A percentile compares a stretch with the other conserved stretches of the same genome.
These are phyloP conservation scores for Aspergillus intermedius DNA, from an alignment of 2,329 filamentous ascomycete genomes.

Conservation along the genomic window DNA sequence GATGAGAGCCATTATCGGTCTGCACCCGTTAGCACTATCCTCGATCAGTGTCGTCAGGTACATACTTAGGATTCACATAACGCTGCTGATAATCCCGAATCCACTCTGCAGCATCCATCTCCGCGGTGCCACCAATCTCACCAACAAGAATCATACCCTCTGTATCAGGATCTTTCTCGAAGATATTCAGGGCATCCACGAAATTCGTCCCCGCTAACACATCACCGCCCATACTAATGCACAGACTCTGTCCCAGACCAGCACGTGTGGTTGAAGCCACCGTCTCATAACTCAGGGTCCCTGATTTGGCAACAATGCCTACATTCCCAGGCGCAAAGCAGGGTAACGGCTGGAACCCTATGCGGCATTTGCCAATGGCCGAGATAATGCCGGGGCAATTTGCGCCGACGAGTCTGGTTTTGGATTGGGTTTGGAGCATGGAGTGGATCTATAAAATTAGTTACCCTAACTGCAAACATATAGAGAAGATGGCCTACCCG, in stretches of 20 bases:
- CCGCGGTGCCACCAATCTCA: slow-evolving; percentile 63
- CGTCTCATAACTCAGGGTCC: slow-evolving; percentile 73
- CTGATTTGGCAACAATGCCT: slow-evolving; percentile 73
- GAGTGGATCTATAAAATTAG: slow-evolving; percentile 51
- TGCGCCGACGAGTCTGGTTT: slow-evolving; percentile 68
- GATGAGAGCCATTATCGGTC: slow-evolving; percentile 66
- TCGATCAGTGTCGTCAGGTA: slow-evolving; percentile 5
- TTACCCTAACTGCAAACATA: not conserved
- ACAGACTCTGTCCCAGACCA: slow-evolving; percentile 70
- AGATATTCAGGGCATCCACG: slow-evolving; percentile 61
- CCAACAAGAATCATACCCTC: slow-evolving; percentile 67
- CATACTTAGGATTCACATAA: slow-evolving; percentile 57
- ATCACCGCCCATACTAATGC: slow-evolving; percentile 72
- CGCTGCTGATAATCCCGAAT: slow-evolving; percentile 59
- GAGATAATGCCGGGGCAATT: slow-evolving; percentile 77
- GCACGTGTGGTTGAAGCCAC: slow-evolving; percentile 66
- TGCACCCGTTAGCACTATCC: slow-evolving; percentile 25
- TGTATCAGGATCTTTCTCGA: slow-evolving; percentile 61
- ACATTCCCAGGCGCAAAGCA: slow-evolving; percentile 64
- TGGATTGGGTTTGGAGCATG: slow-evolving; percentile 64
- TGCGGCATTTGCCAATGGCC: slow-evolving; percentile 61
- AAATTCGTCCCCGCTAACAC: slow-evolving; percentile 68
- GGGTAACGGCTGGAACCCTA: slow-evolving; percentile 70
- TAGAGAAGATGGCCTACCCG: slow-evolving; percentile 40
- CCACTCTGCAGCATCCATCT: slow-evolving; percentile 68